These are phyloP conservation scores for Globisporangium nodosum DNA, from an alignment of 352 stramenopile genomes.

Conservation along the genomic window DNA sequence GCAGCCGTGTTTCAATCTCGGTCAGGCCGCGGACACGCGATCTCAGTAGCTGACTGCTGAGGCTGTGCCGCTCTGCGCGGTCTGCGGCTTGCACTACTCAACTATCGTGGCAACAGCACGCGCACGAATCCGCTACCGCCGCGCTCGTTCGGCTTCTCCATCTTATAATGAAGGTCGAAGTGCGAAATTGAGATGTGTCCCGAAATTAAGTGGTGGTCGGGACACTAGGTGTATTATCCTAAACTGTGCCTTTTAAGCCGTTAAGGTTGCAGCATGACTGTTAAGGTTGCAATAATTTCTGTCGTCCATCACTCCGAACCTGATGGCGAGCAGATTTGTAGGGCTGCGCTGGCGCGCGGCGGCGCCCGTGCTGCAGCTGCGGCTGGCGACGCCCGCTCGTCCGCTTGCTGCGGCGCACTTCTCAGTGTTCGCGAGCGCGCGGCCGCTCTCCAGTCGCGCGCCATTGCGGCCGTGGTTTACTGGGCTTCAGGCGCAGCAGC, in stretches of 20 bases:
- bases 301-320: not conserved
- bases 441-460: no score
- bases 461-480: no score
- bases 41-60: not conserved
- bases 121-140: not conserved
- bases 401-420: no score
- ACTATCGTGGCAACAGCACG: not conserved
- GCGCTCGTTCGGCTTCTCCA: no score
- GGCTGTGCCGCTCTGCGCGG: no score
- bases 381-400: no score
- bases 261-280: not conserved
- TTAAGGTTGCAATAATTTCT: not conserved
- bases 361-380: not conserved
- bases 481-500: not conserved
- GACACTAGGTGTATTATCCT: not conserved
- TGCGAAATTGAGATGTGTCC: no score
- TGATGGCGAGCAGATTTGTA: not conserved
- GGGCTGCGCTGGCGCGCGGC: not conserved
- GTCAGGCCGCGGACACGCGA: not conserved
- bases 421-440: not conserved
- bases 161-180: no score
- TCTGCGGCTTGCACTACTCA: not conserved
- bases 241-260: not conserved
- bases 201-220: no score
- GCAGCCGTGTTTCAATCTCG: not conserved